phyloP scores from a whole-genome alignment of 306 rosid genomes.

The Rubus parviflorus region DNA sequence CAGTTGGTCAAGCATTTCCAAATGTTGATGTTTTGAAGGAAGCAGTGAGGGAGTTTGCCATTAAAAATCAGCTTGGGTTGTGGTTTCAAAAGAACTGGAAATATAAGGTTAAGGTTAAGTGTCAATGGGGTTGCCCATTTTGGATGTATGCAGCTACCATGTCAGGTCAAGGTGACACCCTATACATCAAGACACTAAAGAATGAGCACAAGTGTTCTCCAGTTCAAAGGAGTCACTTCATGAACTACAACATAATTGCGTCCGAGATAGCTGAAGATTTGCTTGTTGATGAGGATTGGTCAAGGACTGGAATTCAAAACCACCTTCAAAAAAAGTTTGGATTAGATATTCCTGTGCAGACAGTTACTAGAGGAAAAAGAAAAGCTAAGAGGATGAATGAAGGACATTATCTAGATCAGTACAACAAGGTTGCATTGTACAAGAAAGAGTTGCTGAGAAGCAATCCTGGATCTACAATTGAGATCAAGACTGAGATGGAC shows the following conservation, averaged over 20 bases:
- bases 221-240: neutral
- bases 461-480: too few species aligned
- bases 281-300: neutral
- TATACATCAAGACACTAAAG: neutral
- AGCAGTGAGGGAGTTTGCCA: neutral
- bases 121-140: neutral
- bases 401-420: neutral
- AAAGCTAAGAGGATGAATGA: neutral
- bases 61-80: too few species aligned
- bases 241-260: neutral
- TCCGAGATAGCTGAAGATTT: neutral
- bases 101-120: neutral
- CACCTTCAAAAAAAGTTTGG: neutral
- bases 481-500: too few species aligned
- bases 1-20: neutral
- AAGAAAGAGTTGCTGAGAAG: too few species aligned
- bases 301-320: neutral
- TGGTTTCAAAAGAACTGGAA: neutral
- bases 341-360: neutral
- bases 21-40: neutral
- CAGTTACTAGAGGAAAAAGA: neutral
- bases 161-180: neutral
- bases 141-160: neutral
- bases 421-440: neutral
- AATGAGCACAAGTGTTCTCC: neutral